Evolutionary conservation across 2,329 filamentous ascomycete genomes (phyloP).

Genomic region (Cladophialophora immunda): DNA sequence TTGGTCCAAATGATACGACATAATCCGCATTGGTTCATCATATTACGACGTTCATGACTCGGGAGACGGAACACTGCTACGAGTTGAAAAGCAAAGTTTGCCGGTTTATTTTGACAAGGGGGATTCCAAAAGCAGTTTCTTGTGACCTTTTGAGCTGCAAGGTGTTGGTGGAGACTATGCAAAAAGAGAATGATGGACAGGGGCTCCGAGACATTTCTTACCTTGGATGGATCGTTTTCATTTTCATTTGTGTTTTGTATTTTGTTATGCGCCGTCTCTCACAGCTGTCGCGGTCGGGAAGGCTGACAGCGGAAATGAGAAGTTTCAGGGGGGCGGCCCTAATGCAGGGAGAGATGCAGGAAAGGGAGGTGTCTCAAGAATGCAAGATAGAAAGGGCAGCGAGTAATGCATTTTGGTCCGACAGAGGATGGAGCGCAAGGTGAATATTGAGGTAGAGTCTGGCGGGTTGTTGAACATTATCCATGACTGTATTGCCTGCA

Average conservation of each 20-base stretch:
- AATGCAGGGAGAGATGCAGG: conserved; percentile 30
- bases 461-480: not conserved
- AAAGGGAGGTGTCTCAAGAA: conserved; percentile 8
- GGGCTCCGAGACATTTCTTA: conserved; percentile 7
- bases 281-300: not conserved
- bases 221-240: not conserved
- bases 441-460: not conserved
- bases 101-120: conserved; percentile 8
- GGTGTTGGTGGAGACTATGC: conserved; percentile 24
- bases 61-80: conserved; percentile 9
- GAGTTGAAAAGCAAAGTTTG: conserved; percentile 3
- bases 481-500: too few relatives aligned
- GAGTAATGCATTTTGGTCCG: not conserved
- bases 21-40: conserved; percentile 22
- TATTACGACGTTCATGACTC: conserved; percentile 30
- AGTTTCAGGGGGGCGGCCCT: conserved; percentile 25
- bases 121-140: conserved; percentile 1
- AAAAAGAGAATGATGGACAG: conserved; percentile 6
- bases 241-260: conserved; percentile 7
- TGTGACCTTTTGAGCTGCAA: conserved; percentile 24
- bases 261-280: not conserved
- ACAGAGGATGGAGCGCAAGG: not conserved
- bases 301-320: conserved; percentile 23
- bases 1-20: conserved; percentile 12
- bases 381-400: not conserved